Evolutionary conservation across 495 filamentous ascomycete genomes (phyloP), one percentile per base, ranked within the genome.

Genomic region (Saxispiralis lemnorum): DNA sequence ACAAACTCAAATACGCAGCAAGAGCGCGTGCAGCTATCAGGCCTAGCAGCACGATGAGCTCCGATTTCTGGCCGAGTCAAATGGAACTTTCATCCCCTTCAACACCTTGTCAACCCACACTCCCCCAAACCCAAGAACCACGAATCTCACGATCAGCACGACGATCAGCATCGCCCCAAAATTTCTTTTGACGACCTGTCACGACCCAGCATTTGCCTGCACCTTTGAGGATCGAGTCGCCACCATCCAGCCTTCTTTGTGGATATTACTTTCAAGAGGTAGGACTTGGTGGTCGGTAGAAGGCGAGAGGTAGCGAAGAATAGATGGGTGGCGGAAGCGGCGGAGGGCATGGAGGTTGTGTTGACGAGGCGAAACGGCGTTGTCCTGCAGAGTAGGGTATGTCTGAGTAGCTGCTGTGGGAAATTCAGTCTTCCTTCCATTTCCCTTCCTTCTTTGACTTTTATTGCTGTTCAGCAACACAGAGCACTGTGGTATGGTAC

Each of bases 201-300:
- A 48, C 45, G 45, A 52, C 45, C 44, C 48, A 46, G 47, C 48
- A 47, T 46, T 39, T 43, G 44, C 48, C 48, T 47, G 48, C 43
- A 51, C 48, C 48, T 51, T 51, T 34, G 43, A 44, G 28, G 30
- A 20, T 15, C 33, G 34, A 24, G 38, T 40, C 19, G 33, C 36
- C 21, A 35, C 39, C 7, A 46, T 36, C 36, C 36, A 36, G 45
- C 45, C 45, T 18, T 20, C 35, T 35, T 43, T 51, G 48, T 51
- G 48, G 48, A 51, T 51, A 44, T 35, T 17, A 19, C 18, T 41
- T 17, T 28, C 14, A 30, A 34, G 24, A 28, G 24, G 24, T 28
- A 28, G 24, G 24, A 9, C 24, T 28, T 28, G 24, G 24, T 28
- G 24, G 24, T 28, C 9, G 24, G 24, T 28, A 40, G 24, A 9